Evolutionary conservation across 2,329 filamentous ascomycete genomes (phyloP), one percentile per base, ranked within the genome.

Genomic region (Trichoderma sp.): DNA sequence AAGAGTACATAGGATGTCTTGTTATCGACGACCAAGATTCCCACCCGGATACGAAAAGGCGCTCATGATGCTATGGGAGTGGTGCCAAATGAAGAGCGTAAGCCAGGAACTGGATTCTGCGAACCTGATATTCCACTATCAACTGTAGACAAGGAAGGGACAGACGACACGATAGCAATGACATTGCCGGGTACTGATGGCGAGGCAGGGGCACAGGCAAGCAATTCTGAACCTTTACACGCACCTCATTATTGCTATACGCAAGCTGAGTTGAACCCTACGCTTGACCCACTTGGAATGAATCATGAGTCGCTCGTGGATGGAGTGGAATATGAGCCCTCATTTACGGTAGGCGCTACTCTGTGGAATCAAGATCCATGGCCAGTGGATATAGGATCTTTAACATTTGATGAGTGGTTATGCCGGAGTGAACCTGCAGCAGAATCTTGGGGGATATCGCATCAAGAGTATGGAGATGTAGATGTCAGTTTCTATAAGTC

Each of bases 1-100:
- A 72, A 68, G 27, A 66, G 64, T 2, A 29, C 71, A 12, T 78
- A 66, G 77, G 50, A 72, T 35, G 70, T 76, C 8, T 64, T 78
- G 34, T 35, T 77, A 39, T 52, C 68, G 8, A 67, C 69, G 25
- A 32, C 56, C 10, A 70, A 71, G 32, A 19, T 66, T 1, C 71
- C 74, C n/a, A 13, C 60, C 1, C 22, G 67, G 2, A 3, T 32
- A 57, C 12, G 19, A 34, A 57, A 27, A 15, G 5, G 13, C 54
- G 37, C 19, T 9, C 25, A 25, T 12, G 53, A 50, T 32, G 15
- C 35, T 13, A 9, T 45, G 2, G 17, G 5, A 29, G 15, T 25
- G 25, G 2, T 6, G 8, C 42, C 25, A 29, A 25, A 7, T 25
- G 17, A 2, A 12, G 48, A 19, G 8, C 6, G 3, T 1, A 6